phyloP scores from a whole-genome alignment of 306 rosid species.

The Casuarina glauca region DNA sequence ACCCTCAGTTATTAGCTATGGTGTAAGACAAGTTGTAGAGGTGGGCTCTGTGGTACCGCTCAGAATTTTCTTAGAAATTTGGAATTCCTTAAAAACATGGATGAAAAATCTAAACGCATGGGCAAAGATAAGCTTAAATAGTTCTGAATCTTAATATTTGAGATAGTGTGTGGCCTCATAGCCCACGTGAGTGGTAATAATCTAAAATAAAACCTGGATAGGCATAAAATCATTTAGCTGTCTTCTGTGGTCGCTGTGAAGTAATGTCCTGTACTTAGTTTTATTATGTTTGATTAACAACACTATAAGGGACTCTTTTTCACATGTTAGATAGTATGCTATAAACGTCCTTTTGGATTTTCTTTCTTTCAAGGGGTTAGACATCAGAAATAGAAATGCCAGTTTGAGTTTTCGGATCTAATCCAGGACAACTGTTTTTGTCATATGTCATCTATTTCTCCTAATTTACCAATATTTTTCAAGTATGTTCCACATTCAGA shows the following conservation, averaged over 20 bases:
- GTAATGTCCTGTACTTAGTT: background rate
- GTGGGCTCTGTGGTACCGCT: background rate
- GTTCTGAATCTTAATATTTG: background rate
- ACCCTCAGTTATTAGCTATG: background rate
- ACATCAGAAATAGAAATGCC: background rate
- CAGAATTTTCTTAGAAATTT: background rate
- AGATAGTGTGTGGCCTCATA: background rate
- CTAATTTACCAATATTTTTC: background rate
- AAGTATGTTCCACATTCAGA: slow-evolving; percentile 8
- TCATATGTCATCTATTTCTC: background rate
- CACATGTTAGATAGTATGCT: background rate
- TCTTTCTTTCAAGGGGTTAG: background rate
- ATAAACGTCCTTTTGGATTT: background rate
- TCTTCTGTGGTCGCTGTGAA: background rate
- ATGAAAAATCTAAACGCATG: background rate
- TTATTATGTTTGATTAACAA: background rate
- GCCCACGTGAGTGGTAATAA: background rate
- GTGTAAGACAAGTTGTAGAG: background rate
- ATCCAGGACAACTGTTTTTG: background rate
- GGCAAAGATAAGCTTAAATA: background rate
- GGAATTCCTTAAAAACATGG: background rate
- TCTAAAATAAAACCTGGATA: background rate
- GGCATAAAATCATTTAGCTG: background rate
- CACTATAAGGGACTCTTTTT: background rate
- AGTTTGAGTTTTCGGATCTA: background rate